A percentile compares a stretch with the other conserved stretches of the same genome.
phyloP scores from a whole-genome alignment of 106 monocot genomes.

The Dendrobium nobile region DNA sequence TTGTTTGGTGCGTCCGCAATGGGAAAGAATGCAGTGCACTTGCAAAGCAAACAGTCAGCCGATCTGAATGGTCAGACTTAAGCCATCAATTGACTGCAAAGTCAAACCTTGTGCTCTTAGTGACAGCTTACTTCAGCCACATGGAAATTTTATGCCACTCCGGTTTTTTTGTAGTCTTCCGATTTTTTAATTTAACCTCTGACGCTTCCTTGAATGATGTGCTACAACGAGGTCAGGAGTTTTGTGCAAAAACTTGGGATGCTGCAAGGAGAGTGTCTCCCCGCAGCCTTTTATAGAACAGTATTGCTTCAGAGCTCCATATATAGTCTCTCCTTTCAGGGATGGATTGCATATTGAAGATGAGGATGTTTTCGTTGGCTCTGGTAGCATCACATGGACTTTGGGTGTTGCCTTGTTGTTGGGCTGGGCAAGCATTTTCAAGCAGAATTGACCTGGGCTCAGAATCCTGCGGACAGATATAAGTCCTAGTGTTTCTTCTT shows the following conservation, averaged over 20 bases:
- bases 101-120: conserved; percentile 75
- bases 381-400: conserved; percentile 97
- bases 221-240: conserved; percentile 55
- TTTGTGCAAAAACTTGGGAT: conserved; percentile 78
- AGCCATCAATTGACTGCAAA: conserved; percentile 66
- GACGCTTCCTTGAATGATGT: conserved; percentile 63
- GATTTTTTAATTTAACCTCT: conserved; percentile 81
- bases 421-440: conserved; percentile 65
- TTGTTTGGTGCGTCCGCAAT: conserved; percentile 68
- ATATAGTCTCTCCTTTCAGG: conserved; percentile 69
- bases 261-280: conserved; percentile 69
- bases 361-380: conserved; percentile 65
- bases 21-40: conserved; percentile 79
- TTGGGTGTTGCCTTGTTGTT: conserved; percentile 82
- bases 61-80: conserved; percentile 64
- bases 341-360: conserved; percentile 89
- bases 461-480: conserved; percentile 32
- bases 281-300: conserved; percentile 96
- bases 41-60: conserved; percentile 74
- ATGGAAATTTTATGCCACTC: conserved; percentile 90
- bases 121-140: conserved; percentile 46
- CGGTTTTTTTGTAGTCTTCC: conserved; percentile 90
- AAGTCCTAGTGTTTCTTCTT: conserved; percentile 32
- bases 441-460: conserved; percentile 45
- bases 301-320: conserved; percentile 95